Evolutionary conservation across 495 filamentous ascomycete genomes (phyloP).

Genomic region (Oidiodendron maius): DNA sequence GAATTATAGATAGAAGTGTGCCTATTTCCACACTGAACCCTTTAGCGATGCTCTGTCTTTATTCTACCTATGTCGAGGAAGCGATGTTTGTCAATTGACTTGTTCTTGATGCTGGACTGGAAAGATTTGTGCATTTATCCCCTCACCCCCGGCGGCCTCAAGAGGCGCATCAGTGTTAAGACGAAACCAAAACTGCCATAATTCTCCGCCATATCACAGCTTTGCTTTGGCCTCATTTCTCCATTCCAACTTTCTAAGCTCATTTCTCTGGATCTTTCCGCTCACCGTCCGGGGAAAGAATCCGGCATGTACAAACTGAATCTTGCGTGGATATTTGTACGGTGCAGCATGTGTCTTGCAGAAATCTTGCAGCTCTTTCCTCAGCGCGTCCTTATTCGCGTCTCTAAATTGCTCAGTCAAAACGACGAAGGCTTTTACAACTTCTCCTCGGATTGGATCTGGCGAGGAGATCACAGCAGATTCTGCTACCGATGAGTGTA

Average conservation of each 20-base stretch:
- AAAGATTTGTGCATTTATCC: no score
- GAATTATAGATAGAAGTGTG: no score
- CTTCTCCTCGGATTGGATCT: constrained; percentile 1
- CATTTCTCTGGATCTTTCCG: constrained; percentile 7
- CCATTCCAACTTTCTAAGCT: constrained; percentile 5
- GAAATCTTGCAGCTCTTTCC: constrained; percentile 6
- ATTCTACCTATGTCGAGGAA: no score
- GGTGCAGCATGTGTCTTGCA: constrained; percentile 8
- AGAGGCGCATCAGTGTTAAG: no score
- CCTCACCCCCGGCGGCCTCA: no score
- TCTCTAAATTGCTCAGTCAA: background rate
- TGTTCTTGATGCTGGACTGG: no score
- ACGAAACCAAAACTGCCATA: background rate
- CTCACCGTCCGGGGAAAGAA: constrained; percentile 3
- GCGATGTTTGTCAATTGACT: no score
- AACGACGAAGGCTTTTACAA: constrained; percentile 9
- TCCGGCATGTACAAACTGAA: constrained; percentile 6
- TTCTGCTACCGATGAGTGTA: constrained; percentile 2
- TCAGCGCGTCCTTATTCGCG: background rate
- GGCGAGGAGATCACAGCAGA: constrained; percentile 7
- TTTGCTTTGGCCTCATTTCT: background rate
- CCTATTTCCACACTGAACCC: no score
- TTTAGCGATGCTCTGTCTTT: no score
- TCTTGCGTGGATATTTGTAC: constrained; percentile 9
- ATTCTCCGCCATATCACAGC: background rate